Conservation (phyloP, 495 filamentous ascomycete species). For the Lophium mytilinum region DNA sequence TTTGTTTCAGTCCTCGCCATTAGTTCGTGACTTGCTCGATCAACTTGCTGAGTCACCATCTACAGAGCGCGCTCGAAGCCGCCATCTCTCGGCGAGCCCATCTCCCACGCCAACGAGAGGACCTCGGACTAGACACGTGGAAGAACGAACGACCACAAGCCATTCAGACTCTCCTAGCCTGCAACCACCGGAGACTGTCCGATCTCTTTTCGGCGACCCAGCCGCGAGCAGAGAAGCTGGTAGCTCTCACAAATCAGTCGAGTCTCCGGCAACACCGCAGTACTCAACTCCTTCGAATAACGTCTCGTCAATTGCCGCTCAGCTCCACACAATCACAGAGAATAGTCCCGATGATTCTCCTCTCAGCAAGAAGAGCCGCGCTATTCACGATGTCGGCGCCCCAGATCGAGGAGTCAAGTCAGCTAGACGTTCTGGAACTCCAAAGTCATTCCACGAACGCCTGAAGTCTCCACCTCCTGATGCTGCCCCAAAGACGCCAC, state of each 20-base stretch:
- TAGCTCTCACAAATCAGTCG: background rate
- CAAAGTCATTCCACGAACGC: conserved; percentile 20
- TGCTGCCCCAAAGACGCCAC: conserved; percentile 4
- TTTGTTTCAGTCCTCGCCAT: conserved; percentile 47
- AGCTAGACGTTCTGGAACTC: conserved; percentile 21
- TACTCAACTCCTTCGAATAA: conserved; percentile 19
- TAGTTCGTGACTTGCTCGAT: conserved; percentile 30
- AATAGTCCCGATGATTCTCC: conserved; percentile 32
- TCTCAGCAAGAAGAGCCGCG: conserved; percentile 33
- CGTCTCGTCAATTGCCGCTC: conserved; percentile 11
- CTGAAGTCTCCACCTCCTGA: conserved; percentile 25
- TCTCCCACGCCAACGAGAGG: background rate
- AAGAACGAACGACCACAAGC: background rate
- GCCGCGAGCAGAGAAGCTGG: conserved; percentile 4
- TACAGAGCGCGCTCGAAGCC: background rate
- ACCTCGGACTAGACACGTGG: background rate
- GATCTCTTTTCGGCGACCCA: conserved; percentile 18
- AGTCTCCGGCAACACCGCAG: conserved; percentile 4
- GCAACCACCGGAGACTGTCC: background rate
- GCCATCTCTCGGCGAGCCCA: background rate
- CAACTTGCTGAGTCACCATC: conserved; percentile 3
- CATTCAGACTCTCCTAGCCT: too few species aligned
- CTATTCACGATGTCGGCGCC: conserved; percentile 28
- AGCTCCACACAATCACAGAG: conserved; percentile 37
- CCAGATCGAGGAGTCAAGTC: conserved; percentile 32